Evolutionary conservation across 352 stramenopile genomes (phyloP), one percentile per base, ranked within the genome.

Genomic region (Thraustochytrium sp.): DNA sequence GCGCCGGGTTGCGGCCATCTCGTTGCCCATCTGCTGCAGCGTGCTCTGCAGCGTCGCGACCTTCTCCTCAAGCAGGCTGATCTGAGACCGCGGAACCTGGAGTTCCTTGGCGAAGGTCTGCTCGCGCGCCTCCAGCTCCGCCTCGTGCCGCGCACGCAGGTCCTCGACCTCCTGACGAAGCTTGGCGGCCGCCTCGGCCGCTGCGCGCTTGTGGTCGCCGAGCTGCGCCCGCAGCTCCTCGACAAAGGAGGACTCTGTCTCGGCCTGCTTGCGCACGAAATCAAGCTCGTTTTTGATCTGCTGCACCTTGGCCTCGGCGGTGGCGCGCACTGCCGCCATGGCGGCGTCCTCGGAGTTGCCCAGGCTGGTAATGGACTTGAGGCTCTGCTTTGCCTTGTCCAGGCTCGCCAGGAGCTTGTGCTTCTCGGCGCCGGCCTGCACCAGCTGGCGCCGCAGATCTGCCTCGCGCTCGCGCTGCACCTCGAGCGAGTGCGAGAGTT

Each of bases 271-370:
- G n/a, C 40, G 68, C 46, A 80, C 40, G 46, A 53, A 80, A 23
- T 46, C 68, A 31, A 80, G 68, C 68, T 80, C 68, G 53, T 80
- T 80, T 26, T 80, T 61, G 8, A 80, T 46, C 16, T 51, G 68
- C 48, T 31, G 31, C 5, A 80, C 68, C 31, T 80, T 80, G 29
- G 68, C 68, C 38, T 80, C 68, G 29, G 68, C 68, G 9, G 68
- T 64, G 11, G 68, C 68, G 5, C 51, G 46, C 46, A 80, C 68
- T 37, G 68, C 42, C 18, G 31, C 40, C 31, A 80, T 80, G 8
- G 68, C 68, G 1, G 68, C 68, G 31, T 72, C 46, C 31, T 80
- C 68, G 2, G 68, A 80, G 68, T 40, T 72, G 8, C 68, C 68
- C 2, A 80, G 2, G 26, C 68, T 80, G 4, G 68, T 64, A 1